Conservation (phyloP, 352 stramenopile genomes). For the Globisporangium mamillatum region DNA sequence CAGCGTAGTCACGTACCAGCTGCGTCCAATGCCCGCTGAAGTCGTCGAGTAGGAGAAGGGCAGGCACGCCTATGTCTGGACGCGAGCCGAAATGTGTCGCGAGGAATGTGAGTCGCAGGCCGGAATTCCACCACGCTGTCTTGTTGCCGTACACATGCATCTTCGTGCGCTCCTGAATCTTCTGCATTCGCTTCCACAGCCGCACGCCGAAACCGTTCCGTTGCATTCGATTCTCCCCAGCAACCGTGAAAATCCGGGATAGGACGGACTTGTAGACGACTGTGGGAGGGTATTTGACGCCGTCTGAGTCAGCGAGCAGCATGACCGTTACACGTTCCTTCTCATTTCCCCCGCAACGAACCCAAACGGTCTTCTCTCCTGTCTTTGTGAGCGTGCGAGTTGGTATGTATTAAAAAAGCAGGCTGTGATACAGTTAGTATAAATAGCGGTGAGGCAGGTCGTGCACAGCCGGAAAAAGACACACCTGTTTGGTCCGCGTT, state of each 20-base stretch:
- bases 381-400: not conserved
- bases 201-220: not conserved
- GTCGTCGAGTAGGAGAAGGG: too few relatives aligned
- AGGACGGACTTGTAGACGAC: not conserved
- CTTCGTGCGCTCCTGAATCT: not conserved
- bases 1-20: too few relatives aligned
- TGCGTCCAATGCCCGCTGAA: too few relatives aligned
- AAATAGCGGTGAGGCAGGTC: too few relatives aligned
- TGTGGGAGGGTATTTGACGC: not conserved
- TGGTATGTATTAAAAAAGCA: conserved; percentile 7
- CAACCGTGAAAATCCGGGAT: not conserved
- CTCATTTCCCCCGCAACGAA: not conserved
- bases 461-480: not conserved
- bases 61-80: not conserved
- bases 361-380: not conserved
- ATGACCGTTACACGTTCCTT: not conserved
- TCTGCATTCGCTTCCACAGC: conserved; percentile 1
- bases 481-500: conserved; percentile 5
- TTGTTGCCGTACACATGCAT: conserved; percentile 3
- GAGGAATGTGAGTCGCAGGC: not conserved
- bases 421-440: not conserved
- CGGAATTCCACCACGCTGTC: not conserved
- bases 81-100: not conserved
- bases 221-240: not conserved
- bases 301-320: not conserved